A percentile compares a stretch with the other conserved stretches of the same genome.
Evolutionary conservation across 2,329 filamentous ascomycete genomes (phyloP).

Genomic region (Tolypocladium guangdongense): DNA sequence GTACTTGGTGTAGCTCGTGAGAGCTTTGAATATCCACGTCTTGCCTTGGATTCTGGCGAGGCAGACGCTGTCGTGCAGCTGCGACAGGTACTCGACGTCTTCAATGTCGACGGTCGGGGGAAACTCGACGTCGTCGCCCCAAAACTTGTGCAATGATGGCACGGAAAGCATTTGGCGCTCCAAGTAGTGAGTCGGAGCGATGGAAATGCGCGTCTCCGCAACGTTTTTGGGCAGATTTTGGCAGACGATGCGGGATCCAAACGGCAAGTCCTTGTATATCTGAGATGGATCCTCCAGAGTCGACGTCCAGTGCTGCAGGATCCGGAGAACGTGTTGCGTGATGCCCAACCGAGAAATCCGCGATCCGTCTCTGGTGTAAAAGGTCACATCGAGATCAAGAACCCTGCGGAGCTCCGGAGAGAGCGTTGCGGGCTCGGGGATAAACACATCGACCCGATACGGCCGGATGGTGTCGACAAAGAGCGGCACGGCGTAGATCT

Average conservation of each 20-base stretch:
- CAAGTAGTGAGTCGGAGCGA: constrained; percentile 40
- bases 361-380: constrained; percentile 41
- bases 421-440: constrained; percentile 37
- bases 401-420: constrained; percentile 29
- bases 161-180: constrained; percentile 40
- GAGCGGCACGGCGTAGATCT: constrained; percentile 44
- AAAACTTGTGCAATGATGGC: constrained; percentile 28
- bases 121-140: constrained; percentile 29
- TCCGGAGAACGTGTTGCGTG: constrained; percentile 40
- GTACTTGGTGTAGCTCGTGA: constrained; percentile 47
- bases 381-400: constrained; percentile 38
- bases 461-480: constrained; percentile 36
- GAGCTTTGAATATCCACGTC: constrained; percentile 45
- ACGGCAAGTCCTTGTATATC: constrained; percentile 37
- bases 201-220: constrained; percentile 30
- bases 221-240: constrained; percentile 37
- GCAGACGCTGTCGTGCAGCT: constrained; percentile 50
- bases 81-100: constrained; percentile 36
- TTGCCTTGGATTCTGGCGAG: constrained; percentile 33
- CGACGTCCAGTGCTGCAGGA: constrained; percentile 40
- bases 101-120: constrained; percentile 38
- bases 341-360: constrained; percentile 40
- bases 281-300: constrained; percentile 15
- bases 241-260: constrained; percentile 47
- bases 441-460: constrained; percentile 47